A percentile compares a stretch with the other conserved stretches of the same genome.
phyloP scores from a whole-genome alignment of 371 early-diverging fungal genomes.

The Apophysomyces trapeziformis region DNA sequence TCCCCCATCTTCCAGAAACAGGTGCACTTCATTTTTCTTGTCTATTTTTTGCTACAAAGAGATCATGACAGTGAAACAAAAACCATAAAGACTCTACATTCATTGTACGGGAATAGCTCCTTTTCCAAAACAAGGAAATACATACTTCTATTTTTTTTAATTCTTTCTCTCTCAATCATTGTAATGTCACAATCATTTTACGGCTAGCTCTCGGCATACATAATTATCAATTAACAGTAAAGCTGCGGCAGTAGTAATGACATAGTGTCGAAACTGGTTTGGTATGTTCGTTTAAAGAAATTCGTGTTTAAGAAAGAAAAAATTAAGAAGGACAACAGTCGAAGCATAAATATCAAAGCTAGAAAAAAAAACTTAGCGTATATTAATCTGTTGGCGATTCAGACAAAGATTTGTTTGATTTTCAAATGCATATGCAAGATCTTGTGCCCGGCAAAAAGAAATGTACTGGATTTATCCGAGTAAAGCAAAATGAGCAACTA shows the following conservation, averaged over 20 bases:
- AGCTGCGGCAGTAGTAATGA: background rate
- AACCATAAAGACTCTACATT: background rate
- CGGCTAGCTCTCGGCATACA: constrained; percentile 3
- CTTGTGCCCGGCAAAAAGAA: constrained; percentile 1
- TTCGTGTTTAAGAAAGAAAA: background rate
- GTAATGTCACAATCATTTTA: background rate
- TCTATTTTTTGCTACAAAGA: too few relatives aligned
- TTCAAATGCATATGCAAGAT: background rate
- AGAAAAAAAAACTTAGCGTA: too few relatives aligned
- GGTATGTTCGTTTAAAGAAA: background rate
- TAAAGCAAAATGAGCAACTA: background rate
- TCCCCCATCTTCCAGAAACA: background rate
- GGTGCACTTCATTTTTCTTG: background rate
- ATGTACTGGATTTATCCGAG: constrained; percentile 2
- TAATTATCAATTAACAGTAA: background rate
- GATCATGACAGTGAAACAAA: background rate
- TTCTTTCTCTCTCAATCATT: background rate
- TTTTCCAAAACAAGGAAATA: background rate
- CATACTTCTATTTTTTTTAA: background rate
- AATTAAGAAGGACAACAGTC: too few relatives aligned
- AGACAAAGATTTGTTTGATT: too few relatives aligned
- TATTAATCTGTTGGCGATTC: too few relatives aligned
- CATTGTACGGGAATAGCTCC: background rate
- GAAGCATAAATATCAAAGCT: too few relatives aligned
- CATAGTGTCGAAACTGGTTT: background rate